Conservation (phyloP, 305 asterid genomes). For the Fraxinus ornus region DNA sequence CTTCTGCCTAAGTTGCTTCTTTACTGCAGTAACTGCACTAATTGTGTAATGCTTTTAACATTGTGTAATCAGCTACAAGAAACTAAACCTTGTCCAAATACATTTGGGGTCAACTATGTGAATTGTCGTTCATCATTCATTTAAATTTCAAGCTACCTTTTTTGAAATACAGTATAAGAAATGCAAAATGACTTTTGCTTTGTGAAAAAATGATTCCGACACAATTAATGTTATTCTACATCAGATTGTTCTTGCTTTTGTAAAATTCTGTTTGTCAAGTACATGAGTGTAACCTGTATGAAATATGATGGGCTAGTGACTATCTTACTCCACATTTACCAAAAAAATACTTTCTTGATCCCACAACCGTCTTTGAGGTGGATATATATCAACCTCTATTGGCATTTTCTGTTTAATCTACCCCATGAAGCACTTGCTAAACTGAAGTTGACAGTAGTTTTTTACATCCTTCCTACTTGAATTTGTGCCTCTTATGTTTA, state of each 20-base stretch:
- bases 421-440: neutral
- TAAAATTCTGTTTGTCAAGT: neutral
- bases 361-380: neutral
- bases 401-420: slow-evolving; percentile 4
- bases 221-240: neutral
- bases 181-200: neutral
- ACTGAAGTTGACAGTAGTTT: neutral
- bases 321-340: neutral
- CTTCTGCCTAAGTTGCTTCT: neutral
- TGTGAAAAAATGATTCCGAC: neutral
- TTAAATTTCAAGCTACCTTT: neutral
- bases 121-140: neutral
- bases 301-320: neutral
- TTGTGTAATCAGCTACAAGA: neutral
- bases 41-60: slow-evolving; percentile 1
- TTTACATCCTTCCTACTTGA: neutral
- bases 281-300: neutral
- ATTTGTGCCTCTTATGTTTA: neutral
- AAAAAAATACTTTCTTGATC: neutral
- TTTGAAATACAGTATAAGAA: neutral
- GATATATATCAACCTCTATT: neutral
- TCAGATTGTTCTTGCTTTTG: slow-evolving; percentile 5
- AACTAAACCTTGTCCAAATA: neutral
- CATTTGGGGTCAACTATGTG: neutral
- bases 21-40: neutral